Evolutionary conservation across 305 asterid species (phyloP).

Genomic region (Fraxinus baroniana): DNA sequence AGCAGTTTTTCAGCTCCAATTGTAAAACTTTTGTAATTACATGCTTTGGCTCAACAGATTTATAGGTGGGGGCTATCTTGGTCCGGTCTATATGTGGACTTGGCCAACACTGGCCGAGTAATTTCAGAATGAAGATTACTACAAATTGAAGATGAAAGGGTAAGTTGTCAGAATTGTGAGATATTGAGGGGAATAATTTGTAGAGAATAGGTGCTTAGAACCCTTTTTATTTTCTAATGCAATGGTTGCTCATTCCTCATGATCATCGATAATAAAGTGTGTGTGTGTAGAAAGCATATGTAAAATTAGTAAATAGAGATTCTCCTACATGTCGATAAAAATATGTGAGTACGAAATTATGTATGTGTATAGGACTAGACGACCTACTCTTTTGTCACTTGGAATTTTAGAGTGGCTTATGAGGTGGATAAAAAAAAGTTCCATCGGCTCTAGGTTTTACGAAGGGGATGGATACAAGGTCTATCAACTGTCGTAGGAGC

Average conservation of each 20-base stretch:
- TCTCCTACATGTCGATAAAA: too few relatives aligned
- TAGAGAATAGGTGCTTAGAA: background rate
- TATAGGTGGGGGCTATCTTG: background rate
- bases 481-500: background rate
- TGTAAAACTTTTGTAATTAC: background rate
- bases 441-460: background rate
- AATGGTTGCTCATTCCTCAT: background rate
- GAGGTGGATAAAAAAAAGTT: background rate
- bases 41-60: background rate
- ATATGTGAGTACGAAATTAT: too few relatives aligned
- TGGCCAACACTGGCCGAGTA: background rate
- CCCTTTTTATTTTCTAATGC: background rate
- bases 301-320: background rate
- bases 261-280: background rate
- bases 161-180: background rate
- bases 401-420: background rate
- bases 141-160: background rate
- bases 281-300: background rate
- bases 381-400: background rate
- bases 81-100: background rate
- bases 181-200: background rate
- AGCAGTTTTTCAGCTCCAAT: constrained; percentile 15
- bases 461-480: background rate
- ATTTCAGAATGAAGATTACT: background rate
- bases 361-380: background rate